A percentile compares a stretch with the other conserved stretches of the same genome.
Conservation (phyloP, 768 basidiomycete genomes). For the Tephrocybe sp. region DNA sequence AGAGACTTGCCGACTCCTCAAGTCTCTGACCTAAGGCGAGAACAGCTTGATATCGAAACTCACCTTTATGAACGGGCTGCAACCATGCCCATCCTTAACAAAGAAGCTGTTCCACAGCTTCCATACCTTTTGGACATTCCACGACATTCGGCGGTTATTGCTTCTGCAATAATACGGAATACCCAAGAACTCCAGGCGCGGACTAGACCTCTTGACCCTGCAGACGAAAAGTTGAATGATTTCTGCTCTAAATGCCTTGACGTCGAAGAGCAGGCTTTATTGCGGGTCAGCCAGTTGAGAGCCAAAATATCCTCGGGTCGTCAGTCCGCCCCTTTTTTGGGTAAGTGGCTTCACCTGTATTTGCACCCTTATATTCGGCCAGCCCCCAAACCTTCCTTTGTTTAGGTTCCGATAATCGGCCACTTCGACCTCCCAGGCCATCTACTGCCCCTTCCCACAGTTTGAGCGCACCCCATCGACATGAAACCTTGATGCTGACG, state of each 20-base stretch:
- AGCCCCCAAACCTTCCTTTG: constrained; percentile 13
- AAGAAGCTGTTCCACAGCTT: constrained; percentile 70
- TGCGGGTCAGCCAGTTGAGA: constrained; percentile 64
- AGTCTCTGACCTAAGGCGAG: constrained; percentile 41
- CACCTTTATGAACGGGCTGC: constrained; percentile 57
- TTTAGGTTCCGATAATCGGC: constrained; percentile 10
- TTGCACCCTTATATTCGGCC: background rate
- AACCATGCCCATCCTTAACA: constrained; percentile 55
- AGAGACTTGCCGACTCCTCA: constrained; percentile 28
- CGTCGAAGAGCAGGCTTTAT: constrained; percentile 68
- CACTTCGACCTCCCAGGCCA: constrained; percentile 36
- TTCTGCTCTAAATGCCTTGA: constrained; percentile 64
- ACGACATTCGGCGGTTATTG: constrained; percentile 73
- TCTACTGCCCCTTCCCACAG: constrained; percentile 48
- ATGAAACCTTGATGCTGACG: constrained; percentile 13
- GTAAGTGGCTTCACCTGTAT: constrained; percentile 1
- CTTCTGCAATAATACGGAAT: constrained; percentile 73
- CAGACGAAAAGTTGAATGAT: constrained; percentile 47
- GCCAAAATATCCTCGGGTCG: constrained; percentile 33
- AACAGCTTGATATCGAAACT: constrained; percentile 53
- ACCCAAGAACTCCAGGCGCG: constrained; percentile 42
- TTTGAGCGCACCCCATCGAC: constrained; percentile 19
- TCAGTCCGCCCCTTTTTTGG: constrained; percentile 13
- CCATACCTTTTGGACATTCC: constrained; percentile 80
- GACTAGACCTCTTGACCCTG: constrained; percentile 28